These are phyloP conservation scores for Neonothopanus nambi DNA, from an alignment of 1,284 basidiomycete genomes.

Conservation along the genomic window DNA sequence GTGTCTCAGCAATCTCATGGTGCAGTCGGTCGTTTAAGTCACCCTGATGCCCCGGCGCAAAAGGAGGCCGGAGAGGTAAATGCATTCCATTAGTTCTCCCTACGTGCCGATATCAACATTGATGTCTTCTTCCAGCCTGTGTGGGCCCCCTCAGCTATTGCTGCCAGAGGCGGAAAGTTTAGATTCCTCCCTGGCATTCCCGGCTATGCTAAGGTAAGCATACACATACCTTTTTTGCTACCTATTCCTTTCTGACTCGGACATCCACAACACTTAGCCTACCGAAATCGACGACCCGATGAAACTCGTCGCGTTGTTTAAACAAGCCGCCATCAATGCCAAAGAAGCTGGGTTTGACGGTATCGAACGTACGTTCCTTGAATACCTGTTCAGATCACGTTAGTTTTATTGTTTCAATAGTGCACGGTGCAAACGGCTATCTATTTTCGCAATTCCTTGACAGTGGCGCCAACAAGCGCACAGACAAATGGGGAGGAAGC, in stretches of 20 bases:
- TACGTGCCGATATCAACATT: too few species aligned
- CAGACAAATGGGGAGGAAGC: conserved; percentile 61
- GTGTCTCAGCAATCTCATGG: conserved; percentile 1
- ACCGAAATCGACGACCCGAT: conserved; percentile 41
- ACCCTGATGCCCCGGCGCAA: conserved; percentile 37
- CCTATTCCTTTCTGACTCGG: conserved; percentile 16
- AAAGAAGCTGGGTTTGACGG: conserved; percentile 67
- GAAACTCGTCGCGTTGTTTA: conserved; percentile 44
- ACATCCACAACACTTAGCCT: conserved; percentile 27
- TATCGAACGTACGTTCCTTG: conserved; percentile 44
- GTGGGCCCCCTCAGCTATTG: conserved; percentile 20
- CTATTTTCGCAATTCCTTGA: conserved; percentile 62
- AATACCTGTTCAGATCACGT: background rate
- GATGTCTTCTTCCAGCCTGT: conserved; percentile 16
- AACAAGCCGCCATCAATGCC: conserved; percentile 52
- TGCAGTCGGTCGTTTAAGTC: conserved; percentile 35
- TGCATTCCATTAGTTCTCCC: too few species aligned
- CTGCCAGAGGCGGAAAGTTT: conserved; percentile 27
- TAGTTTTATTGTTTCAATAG: background rate
- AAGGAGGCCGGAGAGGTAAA: conserved; percentile 32
- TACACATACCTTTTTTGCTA: background rate
- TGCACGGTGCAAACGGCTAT: conserved; percentile 49
- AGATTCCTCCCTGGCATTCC: conserved; percentile 19
- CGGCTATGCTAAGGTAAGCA: background rate
- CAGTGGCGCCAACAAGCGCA: conserved; percentile 50